Conservation (phyloP, 192 early-diverging fungal genomes). For the Martensiomyces pterosporus region DNA sequence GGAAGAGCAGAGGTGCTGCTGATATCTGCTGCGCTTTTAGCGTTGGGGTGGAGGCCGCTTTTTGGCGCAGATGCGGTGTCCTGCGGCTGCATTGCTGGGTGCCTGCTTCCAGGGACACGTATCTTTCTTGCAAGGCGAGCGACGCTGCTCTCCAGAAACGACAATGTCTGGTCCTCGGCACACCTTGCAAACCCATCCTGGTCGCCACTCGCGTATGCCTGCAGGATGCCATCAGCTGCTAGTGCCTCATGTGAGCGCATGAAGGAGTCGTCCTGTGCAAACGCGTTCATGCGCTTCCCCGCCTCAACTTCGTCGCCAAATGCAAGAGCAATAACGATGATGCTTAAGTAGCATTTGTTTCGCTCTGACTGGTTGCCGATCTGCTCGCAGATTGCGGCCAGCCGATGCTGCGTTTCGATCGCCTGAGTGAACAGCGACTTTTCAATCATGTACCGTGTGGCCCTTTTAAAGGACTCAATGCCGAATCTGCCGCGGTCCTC, state of each 20-base stretch:
- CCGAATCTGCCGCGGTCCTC: slow-evolving; percentile 44
- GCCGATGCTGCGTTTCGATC: slow-evolving; percentile 21
- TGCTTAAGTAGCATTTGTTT: slow-evolving; percentile 27
- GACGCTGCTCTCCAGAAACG: slow-evolving; percentile 29
- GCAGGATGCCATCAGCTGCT: slow-evolving; percentile 30
- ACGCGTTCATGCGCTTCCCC: slow-evolving; percentile 37
- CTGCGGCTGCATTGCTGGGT: not conserved
- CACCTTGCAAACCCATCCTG: slow-evolving; percentile 24
- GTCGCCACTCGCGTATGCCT: slow-evolving; percentile 38
- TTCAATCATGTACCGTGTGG: slow-evolving; percentile 22
- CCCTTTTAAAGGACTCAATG: slow-evolving; percentile 30
- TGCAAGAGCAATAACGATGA: slow-evolving; percentile 30
- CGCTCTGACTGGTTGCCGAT: slow-evolving; percentile 30
- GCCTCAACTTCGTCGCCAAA: slow-evolving; percentile 45
- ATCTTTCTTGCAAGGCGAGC: slow-evolving; percentile 28
- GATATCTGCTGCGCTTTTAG: not conserved
- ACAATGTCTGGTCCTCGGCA: slow-evolving; percentile 15
- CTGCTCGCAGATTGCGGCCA: slow-evolving; percentile 36
- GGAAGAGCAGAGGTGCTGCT: not conserved
- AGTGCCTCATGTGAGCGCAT: slow-evolving; percentile 29
- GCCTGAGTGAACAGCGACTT: slow-evolving; percentile 31
- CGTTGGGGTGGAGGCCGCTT: no score
- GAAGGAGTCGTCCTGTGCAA: slow-evolving; percentile 25
- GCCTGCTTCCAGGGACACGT: slow-evolving; percentile 27
- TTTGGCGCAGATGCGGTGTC: not conserved